Conservation (phyloP, 768 basidiomycete species). For the Suillus bovinus region DNA sequence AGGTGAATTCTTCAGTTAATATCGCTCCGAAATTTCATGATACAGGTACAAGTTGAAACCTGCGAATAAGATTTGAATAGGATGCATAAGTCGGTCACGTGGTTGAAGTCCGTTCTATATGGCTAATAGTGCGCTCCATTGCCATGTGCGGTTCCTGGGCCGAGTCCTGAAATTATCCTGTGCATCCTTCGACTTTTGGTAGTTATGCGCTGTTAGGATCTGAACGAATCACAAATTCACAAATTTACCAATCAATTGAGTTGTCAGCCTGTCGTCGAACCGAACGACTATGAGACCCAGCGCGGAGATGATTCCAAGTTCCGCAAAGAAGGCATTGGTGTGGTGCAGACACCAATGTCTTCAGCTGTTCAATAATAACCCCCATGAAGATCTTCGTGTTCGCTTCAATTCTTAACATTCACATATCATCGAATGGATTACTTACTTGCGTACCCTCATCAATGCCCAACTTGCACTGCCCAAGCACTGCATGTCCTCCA, state of each 20-base stretch:
- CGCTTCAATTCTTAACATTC: conserved; percentile 23
- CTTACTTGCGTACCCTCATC: conserved; percentile 23
- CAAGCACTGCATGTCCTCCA: conserved; percentile 24
- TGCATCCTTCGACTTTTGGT: conserved; percentile 22
- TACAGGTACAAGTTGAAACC: background rate
- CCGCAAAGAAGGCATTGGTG: conserved; percentile 22
- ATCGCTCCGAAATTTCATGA: background rate
- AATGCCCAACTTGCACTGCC: conserved; percentile 18
- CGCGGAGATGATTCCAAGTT: conserved; percentile 19
- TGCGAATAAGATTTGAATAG: background rate
- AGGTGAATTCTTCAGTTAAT: background rate
- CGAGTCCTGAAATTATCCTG: conserved; percentile 25
- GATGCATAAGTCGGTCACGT: too few relatives aligned
- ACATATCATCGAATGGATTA: conserved; percentile 18
- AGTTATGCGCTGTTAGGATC: conserved; percentile 10
- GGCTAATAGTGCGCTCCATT: too few relatives aligned
- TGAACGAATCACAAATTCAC: conserved; percentile 1
- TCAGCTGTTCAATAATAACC: conserved; percentile 22
- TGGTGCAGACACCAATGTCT: conserved; percentile 11
- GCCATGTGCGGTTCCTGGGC: too few relatives aligned
- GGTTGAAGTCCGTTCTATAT: too few relatives aligned
- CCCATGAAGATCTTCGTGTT: conserved; percentile 28
- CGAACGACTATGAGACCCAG: conserved; percentile 14
- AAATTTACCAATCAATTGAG: conserved; percentile 30
- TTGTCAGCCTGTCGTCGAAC: conserved; percentile 23